Evolutionary conservation across 2,329 filamentous ascomycete genomes (phyloP), one percentile per base, ranked within the genome.

Genomic region (Verruconis gallopava): DNA sequence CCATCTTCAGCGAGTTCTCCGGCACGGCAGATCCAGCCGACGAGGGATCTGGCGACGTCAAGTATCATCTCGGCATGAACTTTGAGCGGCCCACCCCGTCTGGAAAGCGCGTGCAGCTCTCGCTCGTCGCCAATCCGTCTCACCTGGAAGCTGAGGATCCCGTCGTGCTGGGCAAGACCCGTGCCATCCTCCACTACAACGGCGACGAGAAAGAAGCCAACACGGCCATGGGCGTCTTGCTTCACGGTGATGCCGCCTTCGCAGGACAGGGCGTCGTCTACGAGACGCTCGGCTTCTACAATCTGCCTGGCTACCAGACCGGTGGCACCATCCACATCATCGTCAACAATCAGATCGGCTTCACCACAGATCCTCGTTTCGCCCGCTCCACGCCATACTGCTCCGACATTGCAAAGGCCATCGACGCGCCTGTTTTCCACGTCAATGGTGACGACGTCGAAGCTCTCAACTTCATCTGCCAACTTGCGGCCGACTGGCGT

Each of bases 41-140:
- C 53, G 89, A 98, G 67, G 91, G 91, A 46, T 96, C 91, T 45
- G 91, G 91, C 55, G 91, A 98, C 62, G 91, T 98, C 65, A 98
- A 98, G 68, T 98, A 98, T 69, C 91, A 98, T 69, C 71, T 98
- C 56, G 91, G 91, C 59, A 98, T 98, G 91, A 98, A 98, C 72
- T 98, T 98, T 53, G 91, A 98, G 71, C 85, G 91, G 49, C 91
- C 91, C 42, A 98, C 91, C 6, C 91, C 91, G 45, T 96, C 89
- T 34, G 91, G 91, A 55, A 96, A 96, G 76, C 91, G 91, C 49
- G 91, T 98, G n/a, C 91, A 98, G 69, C 78, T 98, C 42, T 98
- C 91, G 47, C 77, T 98, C 39, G 91, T 98, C 46, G 91, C 91
- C 67, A 98, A 98, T 65, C 91, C 91, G 30, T 98, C 91, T 44